Percentiles rank a stretch among this genome's conserved stretches.
Conservation (phyloP, 352 stramenopile species). For the Pelagophyceae sp. region DNA sequence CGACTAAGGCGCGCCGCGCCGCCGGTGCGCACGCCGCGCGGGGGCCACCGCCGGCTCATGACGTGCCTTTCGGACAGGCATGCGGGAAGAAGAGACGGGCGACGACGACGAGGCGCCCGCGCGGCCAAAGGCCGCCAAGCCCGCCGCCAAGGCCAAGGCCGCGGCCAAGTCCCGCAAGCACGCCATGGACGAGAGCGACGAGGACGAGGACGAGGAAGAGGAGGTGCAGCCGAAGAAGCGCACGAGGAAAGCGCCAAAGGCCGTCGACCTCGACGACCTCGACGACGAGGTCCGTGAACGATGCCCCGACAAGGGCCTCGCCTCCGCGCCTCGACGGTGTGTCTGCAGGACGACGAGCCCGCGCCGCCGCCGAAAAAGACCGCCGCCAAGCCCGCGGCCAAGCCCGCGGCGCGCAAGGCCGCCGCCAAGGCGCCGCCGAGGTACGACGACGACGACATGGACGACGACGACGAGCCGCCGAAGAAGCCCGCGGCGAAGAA, state of each 20-base stretch:
- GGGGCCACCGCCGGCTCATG: too few species aligned
- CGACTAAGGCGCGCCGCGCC: not conserved
- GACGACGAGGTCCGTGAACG: slow-evolving; percentile 18
- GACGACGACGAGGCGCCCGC: slow-evolving; percentile 20
- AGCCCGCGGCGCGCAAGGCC: slow-evolving; percentile 28
- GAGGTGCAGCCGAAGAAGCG: slow-evolving; percentile 25
- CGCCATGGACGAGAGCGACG: slow-evolving; percentile 29
- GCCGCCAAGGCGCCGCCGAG: slow-evolving; percentile 16
- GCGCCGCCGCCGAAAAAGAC: not conserved
- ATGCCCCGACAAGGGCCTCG: slow-evolving; percentile 16
- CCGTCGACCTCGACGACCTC: slow-evolving; percentile 19
- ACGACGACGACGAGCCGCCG: slow-evolving; percentile 32
- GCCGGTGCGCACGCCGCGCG: not conserved
- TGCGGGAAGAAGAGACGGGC: slow-evolving; percentile 6
- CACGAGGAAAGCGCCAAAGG: slow-evolving; percentile 8
- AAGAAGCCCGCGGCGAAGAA: not conserved
- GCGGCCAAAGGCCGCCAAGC: not conserved
- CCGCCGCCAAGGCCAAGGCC: slow-evolving; percentile 14
- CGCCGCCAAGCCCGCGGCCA: slow-evolving; percentile 14
- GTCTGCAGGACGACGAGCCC: slow-evolving; percentile 18
- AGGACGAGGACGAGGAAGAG: slow-evolving; percentile 13
- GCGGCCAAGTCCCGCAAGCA: slow-evolving; percentile 30
- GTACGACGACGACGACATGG: slow-evolving; percentile 33
- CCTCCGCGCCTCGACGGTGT: not conserved
- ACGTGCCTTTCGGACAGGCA: not conserved